Evolutionary conservation across 2,329 filamentous ascomycete genomes (phyloP), one percentile per base, ranked within the genome.

Genomic region (Colletotrichum brevisporum): DNA sequence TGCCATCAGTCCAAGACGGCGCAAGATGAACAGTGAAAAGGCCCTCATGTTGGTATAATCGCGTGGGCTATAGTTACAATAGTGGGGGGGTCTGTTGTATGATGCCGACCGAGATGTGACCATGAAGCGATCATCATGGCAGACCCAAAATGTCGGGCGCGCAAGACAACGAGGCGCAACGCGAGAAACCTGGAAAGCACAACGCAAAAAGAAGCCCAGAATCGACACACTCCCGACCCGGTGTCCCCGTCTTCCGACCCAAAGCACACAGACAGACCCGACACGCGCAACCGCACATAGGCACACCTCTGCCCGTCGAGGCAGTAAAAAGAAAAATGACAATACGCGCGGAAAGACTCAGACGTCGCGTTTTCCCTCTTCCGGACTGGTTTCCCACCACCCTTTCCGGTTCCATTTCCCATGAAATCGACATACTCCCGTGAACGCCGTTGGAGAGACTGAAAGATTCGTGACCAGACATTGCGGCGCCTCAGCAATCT

Each of bases 11-110:
- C 9, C 31, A 1, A 9, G 26, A 36, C 12, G n/a, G 12, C 2
- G 31, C 3, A 3, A 13, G 45, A 48, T n/a, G 61, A 69, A 69
- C 66, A 69, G 61, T 69, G n/a, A 66, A 36, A 59, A 69, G 48
- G 53, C 43, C 47, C 50, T 53, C 50, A 43, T 59, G 51, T 69
- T 69, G 66, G 62, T 69, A 69, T 66, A 62, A 66, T 69, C 66
- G 66, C 66, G 66, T 57, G 55, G 55, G 55, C 66, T 69, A 69
- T 66, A 68, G 66, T 69, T 69, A 69, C 66, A 69, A 50, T 66
- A 47, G 41, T 69, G 50, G 53, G 58, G 58, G 50, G n/a, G 24
- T 51, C 57, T n/a, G 57, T 2, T 15, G 26, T 21, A 15, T 21
- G 45, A 39, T 16, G 21, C 39, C 50, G 36, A 48, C 50, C 39